Percentiles rank a stretch among this genome's conserved stretches.
Evolutionary conservation across 495 filamentous ascomycete species (phyloP).

Genomic region (Neurospora sp.): DNA sequence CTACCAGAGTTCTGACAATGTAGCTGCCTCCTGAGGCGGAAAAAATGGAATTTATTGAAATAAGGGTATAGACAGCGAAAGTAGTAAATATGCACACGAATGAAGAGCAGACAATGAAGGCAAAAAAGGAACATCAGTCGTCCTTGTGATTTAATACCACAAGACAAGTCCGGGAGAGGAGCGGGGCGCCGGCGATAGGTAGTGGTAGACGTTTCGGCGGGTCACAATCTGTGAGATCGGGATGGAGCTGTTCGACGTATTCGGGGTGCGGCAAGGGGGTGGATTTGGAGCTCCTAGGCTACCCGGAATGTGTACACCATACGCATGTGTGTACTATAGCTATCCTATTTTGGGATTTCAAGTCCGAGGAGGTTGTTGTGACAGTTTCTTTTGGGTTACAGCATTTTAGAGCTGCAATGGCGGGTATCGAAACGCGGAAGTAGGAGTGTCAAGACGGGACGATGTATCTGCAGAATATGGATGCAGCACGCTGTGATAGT

Average conservation of each 20-base stretch:
- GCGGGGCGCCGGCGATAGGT: background rate
- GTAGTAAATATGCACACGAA: background rate
- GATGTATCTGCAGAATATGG: background rate
- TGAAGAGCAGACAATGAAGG: background rate
- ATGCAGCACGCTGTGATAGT: background rate
- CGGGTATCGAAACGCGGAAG: background rate
- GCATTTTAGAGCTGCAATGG: background rate
- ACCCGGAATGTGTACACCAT: background rate
- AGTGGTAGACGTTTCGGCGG: background rate
- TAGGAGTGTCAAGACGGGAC: background rate
- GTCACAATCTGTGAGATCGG: slow-evolving; percentile 8
- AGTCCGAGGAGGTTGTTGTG: background rate
- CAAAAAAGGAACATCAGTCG: background rate
- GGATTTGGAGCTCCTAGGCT: background rate
- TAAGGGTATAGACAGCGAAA: slow-evolving; percentile 3
- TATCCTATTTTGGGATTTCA: background rate
- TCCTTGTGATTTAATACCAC: slow-evolving; percentile 1
- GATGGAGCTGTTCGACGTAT: slow-evolving; percentile 6
- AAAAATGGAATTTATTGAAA: slow-evolving; percentile 13
- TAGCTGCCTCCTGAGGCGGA: background rate
- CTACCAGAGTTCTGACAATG: slow-evolving; percentile 40
- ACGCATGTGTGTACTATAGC: background rate
- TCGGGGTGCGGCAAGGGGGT: background rate
- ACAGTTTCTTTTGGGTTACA: background rate
- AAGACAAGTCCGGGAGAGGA: background rate